Conservation (phyloP, 2,329 filamentous ascomycete genomes). For the Dryadomyces quercivorus region DNA sequence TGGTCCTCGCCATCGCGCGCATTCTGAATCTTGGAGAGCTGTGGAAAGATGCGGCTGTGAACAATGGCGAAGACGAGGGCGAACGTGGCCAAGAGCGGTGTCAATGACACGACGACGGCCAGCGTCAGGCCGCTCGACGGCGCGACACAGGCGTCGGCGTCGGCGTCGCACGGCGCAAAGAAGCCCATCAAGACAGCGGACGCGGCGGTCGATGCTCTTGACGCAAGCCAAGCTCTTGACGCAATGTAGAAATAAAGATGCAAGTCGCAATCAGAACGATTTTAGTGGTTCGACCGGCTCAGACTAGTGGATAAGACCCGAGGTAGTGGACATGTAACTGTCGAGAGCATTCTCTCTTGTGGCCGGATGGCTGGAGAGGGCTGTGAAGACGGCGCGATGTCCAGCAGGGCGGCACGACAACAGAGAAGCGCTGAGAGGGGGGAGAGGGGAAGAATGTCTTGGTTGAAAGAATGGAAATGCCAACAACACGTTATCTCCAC, state of each 20-base stretch:
- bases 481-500: neutral
- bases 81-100: conserved; percentile 63
- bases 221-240: too few relatives aligned
- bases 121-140: conserved; percentile 30
- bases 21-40: conserved; percentile 46
- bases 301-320: neutral
- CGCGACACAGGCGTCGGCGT: conserved; percentile 39
- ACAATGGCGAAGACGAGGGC: conserved; percentile 48
- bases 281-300: neutral
- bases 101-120: conserved; percentile 35
- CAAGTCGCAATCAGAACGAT: neutral
- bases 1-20: conserved; percentile 47
- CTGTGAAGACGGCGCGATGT: too few relatives aligned
- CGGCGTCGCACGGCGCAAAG: conserved; percentile 27
- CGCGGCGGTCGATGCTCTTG: neutral
- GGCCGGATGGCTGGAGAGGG: too few relatives aligned
- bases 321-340: neutral
- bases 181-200: neutral
- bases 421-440: too few relatives aligned
- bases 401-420: too few relatives aligned
- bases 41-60: conserved; percentile 57
- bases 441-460: too few relatives aligned
- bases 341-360: neutral
- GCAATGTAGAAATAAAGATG: neutral
- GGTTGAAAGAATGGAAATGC: neutral